phyloP scores from a whole-genome alignment of 164 flowering plant genomes.

The Nymphaea colorata region DNA sequence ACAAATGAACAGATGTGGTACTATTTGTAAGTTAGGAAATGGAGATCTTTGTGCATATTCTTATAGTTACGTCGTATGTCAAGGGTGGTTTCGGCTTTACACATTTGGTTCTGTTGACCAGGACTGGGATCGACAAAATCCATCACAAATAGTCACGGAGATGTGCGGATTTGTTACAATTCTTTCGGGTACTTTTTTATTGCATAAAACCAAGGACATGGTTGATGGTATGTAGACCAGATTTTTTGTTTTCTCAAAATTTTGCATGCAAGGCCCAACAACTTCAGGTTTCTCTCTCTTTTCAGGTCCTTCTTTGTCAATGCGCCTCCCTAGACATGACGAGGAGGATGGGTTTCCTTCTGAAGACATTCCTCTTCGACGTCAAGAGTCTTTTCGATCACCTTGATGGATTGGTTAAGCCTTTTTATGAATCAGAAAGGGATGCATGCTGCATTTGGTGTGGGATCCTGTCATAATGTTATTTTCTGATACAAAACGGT shows the following conservation, averaged over 20 bases:
- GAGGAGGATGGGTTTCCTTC: slow-evolving; percentile 26
- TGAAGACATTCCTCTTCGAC: slow-evolving; percentile 35
- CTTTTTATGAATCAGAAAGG: not conserved
- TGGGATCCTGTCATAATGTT: not conserved
- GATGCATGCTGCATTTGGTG: not conserved
- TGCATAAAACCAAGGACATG: slow-evolving; percentile 73
- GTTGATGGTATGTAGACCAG: slow-evolving; percentile 27
- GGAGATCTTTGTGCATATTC: too few relatives aligned
- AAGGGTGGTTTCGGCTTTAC: too few relatives aligned
- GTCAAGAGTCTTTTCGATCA: slow-evolving; percentile 20
- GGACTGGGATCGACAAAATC: slow-evolving; percentile 74
- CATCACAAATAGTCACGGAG: slow-evolving; percentile 62
- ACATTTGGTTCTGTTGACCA: slow-evolving; percentile 13
- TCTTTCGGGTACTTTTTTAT: slow-evolving; percentile 67
- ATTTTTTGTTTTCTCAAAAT: not conserved
- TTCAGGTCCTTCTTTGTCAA: slow-evolving; percentile 5
- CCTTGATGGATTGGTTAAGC: not conserved
- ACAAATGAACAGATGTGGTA: too few relatives aligned
- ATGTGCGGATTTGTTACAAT: slow-evolving; percentile 72
- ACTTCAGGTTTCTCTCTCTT: slow-evolving; percentile 8
- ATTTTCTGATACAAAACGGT: not conserved
- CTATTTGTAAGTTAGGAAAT: too few relatives aligned
- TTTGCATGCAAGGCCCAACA: not conserved
- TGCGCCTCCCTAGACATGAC: slow-evolving; percentile 21
- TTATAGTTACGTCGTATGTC: too few relatives aligned